These are phyloP conservation scores for Neurospora africana DNA, from an alignment of 495 filamentous ascomycete species.

Conservation along the genomic window DNA sequence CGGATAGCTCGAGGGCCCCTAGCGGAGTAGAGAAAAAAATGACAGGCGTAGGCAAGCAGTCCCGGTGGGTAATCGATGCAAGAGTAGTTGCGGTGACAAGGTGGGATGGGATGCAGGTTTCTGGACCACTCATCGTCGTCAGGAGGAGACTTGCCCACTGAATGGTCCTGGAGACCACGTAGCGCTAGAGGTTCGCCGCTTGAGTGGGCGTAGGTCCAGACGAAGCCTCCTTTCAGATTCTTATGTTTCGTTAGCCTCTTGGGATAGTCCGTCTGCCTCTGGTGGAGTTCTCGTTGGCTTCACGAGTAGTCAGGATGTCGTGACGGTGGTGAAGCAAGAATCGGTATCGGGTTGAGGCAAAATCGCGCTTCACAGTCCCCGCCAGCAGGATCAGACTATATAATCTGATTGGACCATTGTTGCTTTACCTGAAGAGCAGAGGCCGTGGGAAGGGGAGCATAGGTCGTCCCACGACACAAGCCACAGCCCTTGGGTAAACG, in stretches of 20 bases:
- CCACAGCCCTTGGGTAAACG: not conserved
- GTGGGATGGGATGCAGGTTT: constrained; percentile 28
- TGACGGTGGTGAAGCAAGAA: not conserved
- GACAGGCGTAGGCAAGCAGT: constrained; percentile 17
- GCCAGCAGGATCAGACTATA: not conserved
- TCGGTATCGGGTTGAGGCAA: not conserved
- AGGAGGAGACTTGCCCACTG: constrained; percentile 24
- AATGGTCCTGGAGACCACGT: constrained; percentile 25
- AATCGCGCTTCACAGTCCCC: not conserved
- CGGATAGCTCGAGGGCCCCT: constrained; percentile 11
- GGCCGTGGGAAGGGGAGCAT: not conserved
- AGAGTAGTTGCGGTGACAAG: constrained; percentile 19
- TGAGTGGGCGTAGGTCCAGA: constrained; percentile 20
- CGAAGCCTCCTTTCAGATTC: constrained; percentile 13
- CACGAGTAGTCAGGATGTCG: not conserved
- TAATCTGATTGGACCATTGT: not conserved
- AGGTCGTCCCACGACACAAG: not conserved
- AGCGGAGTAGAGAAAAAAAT: constrained; percentile 21
- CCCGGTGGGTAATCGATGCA: constrained; percentile 19
- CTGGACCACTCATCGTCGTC: constrained; percentile 31
- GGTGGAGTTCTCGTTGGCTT: not conserved
- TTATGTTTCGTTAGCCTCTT: constrained; percentile 6
- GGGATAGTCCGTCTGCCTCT: not conserved
- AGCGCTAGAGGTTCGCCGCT: constrained; percentile 16
- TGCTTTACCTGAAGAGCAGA: not conserved